Percentiles rank a stretch among this genome's conserved stretches.
Conservation (phyloP, 441 rosid genomes). For the Monsonia emarginata region DNA sequence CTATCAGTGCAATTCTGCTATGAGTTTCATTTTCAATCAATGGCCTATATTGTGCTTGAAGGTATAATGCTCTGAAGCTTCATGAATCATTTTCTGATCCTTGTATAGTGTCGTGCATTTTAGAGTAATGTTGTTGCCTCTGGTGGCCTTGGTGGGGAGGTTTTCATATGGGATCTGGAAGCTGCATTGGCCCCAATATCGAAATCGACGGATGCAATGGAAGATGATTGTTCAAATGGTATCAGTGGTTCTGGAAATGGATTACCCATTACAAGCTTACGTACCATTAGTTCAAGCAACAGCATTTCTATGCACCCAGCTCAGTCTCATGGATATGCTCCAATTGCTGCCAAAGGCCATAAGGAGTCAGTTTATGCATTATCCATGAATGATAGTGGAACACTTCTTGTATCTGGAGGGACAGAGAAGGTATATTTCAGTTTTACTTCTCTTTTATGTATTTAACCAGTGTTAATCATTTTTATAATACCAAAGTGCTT, state of each 20-base stretch:
- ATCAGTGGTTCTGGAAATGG: slow-evolving; percentile 47
- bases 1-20: background rate
- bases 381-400: slow-evolving; percentile 84
- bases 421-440: slow-evolving; percentile 75
- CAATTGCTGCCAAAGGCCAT: slow-evolving; percentile 82
- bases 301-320: slow-evolving; percentile 55
- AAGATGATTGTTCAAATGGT: slow-evolving; percentile 67
- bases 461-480: background rate
- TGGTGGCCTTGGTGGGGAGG: slow-evolving; percentile 99
- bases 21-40: background rate
- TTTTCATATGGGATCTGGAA: slow-evolving; percentile 91
- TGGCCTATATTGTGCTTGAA: background rate
- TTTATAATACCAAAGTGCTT: background rate
- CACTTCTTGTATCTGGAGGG: slow-evolving; percentile 94
- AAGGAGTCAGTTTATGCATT: slow-evolving; percentile 98
- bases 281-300: slow-evolving; percentile 75
- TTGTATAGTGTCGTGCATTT: slow-evolving; percentile 54
- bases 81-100: slow-evolving; percentile 49
- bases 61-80: background rate
- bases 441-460: background rate
- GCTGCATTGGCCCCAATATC: slow-evolving; percentile 60
- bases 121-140: slow-evolving; percentile 95
- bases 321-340: slow-evolving; percentile 68
- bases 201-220: slow-evolving; percentile 55
- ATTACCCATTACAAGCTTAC: slow-evolving; percentile 57